phyloP scores from a whole-genome alignment of 805 yeast species.

The Candida broadrunensis region DNA sequence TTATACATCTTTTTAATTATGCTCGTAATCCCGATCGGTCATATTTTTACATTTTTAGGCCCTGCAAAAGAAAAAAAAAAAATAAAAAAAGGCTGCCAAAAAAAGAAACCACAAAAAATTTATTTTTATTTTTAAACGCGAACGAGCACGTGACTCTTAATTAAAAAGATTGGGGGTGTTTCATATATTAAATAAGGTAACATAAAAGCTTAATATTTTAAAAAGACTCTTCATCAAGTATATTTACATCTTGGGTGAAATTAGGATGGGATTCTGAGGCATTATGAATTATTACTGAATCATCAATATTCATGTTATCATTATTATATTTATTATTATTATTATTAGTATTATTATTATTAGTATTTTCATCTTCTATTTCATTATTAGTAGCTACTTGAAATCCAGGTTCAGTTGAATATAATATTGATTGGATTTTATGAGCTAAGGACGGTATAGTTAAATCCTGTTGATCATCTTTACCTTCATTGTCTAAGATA shows the following conservation, averaged over 20 bases:
- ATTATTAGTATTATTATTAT: slow-evolving; percentile 10
- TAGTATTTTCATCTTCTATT: slow-evolving; percentile 5
- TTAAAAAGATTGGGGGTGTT: no score
- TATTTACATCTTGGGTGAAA: slow-evolving; percentile 1
- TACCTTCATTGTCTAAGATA: slow-evolving; percentile 20
- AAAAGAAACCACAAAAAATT: not conserved
- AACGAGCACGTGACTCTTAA: not conserved
- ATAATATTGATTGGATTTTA: slow-evolving; percentile 73
- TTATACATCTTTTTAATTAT: no score
- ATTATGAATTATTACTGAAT: not conserved
- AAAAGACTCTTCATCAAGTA: slow-evolving; percentile 14
- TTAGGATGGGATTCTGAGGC: not conserved
- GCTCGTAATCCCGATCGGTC: not conserved
- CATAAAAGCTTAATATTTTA: no score
- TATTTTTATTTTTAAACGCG: not conserved
- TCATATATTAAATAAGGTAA: no score
- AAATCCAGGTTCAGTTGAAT: slow-evolving; percentile 82
- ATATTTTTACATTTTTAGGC: no score
- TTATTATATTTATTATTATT: slow-evolving; percentile 13
- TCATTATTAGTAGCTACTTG: slow-evolving; percentile 47
- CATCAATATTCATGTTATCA: slow-evolving; percentile 1
- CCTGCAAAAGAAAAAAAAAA: not conserved
- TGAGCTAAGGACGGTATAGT: slow-evolving; percentile 23
- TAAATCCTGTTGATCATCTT: slow-evolving; percentile 3
- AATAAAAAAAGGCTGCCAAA: not conserved